phyloP scores from a whole-genome alignment of 1,284 basidiomycete genomes.

The Ustilago tritici region DNA sequence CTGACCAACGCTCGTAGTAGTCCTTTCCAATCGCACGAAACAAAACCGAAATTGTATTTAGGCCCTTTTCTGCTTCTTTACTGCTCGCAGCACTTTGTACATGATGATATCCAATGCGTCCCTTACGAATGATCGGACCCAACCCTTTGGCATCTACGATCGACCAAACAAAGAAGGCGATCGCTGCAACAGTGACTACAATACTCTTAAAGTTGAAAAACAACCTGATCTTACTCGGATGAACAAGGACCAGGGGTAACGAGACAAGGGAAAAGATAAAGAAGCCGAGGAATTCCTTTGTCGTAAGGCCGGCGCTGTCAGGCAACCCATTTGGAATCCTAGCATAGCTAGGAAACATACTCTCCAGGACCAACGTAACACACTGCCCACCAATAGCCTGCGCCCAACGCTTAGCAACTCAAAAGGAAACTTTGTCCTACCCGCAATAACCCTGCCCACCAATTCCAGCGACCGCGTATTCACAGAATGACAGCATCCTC shows the following conservation, averaged over 20 bases:
- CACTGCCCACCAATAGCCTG: conserved; percentile 81
- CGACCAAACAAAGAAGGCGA: conserved; percentile 84
- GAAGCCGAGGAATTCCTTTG: conserved; percentile 81
- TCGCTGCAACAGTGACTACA: conserved; percentile 71
- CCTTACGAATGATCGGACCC: conserved; percentile 81
- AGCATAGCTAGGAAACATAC: conserved; percentile 75
- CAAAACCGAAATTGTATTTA: too few relatives aligned
- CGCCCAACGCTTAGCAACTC: too few relatives aligned
- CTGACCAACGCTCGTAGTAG: too few relatives aligned
- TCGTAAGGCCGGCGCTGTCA: conserved; percentile 78
- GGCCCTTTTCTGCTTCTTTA: too few relatives aligned
- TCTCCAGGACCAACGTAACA: conserved; percentile 78
- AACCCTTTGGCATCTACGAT: conserved; percentile 79
- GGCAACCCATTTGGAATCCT: conserved; percentile 79
- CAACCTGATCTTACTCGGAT: conserved; percentile 83
- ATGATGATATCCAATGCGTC: too few relatives aligned
- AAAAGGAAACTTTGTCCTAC: too few relatives aligned
- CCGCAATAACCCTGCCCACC: too few relatives aligned
- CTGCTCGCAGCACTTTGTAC: too few relatives aligned
- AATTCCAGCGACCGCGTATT: too few relatives aligned
- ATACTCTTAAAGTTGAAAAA: conserved; percentile 84
- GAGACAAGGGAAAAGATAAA: conserved; percentile 87
- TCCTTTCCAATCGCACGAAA: too few relatives aligned
- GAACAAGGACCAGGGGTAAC: conserved; percentile 82
- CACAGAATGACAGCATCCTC: not conserved